A percentile compares a stretch with the other conserved stretches of the same genome.
phyloP scores from a whole-genome alignment of 352 stramenopile genomes.

The Pythium scleroteichum region DNA sequence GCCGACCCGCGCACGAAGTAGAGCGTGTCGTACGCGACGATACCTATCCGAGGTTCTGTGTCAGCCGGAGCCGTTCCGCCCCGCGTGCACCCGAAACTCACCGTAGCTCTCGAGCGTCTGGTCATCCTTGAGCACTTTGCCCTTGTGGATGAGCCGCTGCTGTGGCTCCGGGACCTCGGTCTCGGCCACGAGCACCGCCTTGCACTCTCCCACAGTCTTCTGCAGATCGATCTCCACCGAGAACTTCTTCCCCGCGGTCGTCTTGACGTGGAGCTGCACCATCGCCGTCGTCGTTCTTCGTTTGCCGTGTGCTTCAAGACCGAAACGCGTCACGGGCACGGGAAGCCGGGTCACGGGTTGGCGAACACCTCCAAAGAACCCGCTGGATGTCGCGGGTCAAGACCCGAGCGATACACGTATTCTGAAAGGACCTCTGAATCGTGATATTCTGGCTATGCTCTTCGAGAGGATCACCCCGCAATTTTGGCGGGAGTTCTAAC shows the following conservation, averaged over 20 bases:
- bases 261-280: constrained; percentile 85
- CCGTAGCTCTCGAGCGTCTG: constrained; percentile 81
- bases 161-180: constrained; percentile 74
- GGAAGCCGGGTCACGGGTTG: constrained; percentile 19
- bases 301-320: constrained; percentile 17
- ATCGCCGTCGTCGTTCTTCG: constrained; percentile 31
- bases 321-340: constrained; percentile 3
- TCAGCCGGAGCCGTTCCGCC: too few species aligned
- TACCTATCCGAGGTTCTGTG: constrained; percentile 33
- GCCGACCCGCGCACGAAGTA: constrained; percentile 84
- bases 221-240: constrained; percentile 73
- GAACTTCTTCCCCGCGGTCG: constrained; percentile 80
- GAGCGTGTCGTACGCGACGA: constrained; percentile 77
- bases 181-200: constrained; percentile 63
- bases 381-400: too few species aligned
- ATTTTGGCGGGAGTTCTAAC: constrained; percentile 28
- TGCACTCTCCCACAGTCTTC: constrained; percentile 72
- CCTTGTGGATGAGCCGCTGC: constrained; percentile 90
- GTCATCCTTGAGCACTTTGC: constrained; percentile 91
- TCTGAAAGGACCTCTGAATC: neutral
- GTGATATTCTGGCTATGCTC: neutral
- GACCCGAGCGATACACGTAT: neutral
- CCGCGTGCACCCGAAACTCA: constrained; percentile 25
- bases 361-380: too few species aligned
- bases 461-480: neutral